These are phyloP conservation scores for Lepiota brunneoincarnata DNA, from an alignment of 768 basidiomycete genomes.

Conservation along the genomic window DNA sequence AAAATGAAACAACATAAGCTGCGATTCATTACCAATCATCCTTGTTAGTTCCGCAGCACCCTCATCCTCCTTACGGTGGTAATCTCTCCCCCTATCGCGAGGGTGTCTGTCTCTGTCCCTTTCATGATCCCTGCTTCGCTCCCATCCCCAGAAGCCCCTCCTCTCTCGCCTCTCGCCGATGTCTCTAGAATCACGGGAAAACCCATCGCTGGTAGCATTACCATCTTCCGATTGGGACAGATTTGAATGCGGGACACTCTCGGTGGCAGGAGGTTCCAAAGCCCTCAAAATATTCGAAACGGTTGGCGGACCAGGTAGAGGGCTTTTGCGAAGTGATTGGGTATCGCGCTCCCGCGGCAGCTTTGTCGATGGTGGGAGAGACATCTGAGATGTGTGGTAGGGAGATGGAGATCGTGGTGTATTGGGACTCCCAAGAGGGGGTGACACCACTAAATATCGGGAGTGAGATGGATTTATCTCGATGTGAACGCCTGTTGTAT, in stretches of 20 bases:
- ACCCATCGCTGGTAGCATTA: slow-evolving; percentile 23
- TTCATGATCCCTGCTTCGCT: slow-evolving; percentile 38
- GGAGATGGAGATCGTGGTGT: not conserved
- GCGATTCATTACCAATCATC: slow-evolving; percentile 56
- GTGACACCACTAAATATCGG: not conserved
- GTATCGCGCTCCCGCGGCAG: not conserved
- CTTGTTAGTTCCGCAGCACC: slow-evolving; percentile 54
- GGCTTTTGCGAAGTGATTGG: slow-evolving; percentile 17
- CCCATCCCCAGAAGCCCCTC: slow-evolving; percentile 52
- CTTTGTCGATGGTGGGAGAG: not conserved
- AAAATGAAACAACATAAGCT: not conserved
- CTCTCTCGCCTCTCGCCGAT: slow-evolving; percentile 45
- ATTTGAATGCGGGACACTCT: slow-evolving; percentile 10
- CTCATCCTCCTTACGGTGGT: slow-evolving; percentile 39
- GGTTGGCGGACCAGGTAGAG: slow-evolving; percentile 27
- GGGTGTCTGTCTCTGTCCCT: slow-evolving; percentile 32
- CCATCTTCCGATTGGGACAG: slow-evolving; percentile 31
- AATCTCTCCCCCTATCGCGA: slow-evolving; percentile 25
- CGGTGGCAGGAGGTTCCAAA: slow-evolving; percentile 49
- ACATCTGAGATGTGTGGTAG: slow-evolving; percentile 14
- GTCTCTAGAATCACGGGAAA: slow-evolving; percentile 15
- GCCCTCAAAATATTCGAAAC: slow-evolving; percentile 59
- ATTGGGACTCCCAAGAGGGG: not conserved
- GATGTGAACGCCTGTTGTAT: not conserved
- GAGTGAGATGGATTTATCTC: slow-evolving; percentile 12